phyloP scores from a whole-genome alignment of 306 rosid species.

The Cucumis sativus region DNA sequence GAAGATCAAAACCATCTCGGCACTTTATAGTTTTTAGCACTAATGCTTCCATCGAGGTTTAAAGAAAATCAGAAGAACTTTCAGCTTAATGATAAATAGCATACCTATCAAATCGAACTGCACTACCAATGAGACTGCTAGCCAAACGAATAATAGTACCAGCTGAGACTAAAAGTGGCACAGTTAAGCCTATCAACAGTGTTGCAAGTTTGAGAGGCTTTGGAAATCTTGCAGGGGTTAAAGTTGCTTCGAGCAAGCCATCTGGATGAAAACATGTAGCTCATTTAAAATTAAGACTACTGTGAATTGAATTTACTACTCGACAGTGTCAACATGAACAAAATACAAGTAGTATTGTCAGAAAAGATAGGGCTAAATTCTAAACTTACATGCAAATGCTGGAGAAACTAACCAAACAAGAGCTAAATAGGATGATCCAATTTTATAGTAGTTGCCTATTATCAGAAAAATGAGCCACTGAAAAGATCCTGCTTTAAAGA shows the following conservation, averaged over 20 bases:
- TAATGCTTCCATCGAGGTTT: not conserved
- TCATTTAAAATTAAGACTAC: constrained; percentile 2
- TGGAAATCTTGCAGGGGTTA: constrained; percentile 64
- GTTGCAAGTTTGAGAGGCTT: constrained; percentile 88
- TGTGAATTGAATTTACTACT: not conserved
- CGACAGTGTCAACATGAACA: not conserved
- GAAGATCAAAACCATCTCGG: not conserved
- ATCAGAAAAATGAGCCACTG: constrained; percentile 84
- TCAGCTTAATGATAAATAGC: not conserved
- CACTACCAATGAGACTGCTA: constrained; percentile 46
- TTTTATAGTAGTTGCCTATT: constrained; percentile 64
- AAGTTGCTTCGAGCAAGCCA: constrained; percentile 93
- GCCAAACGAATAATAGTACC: constrained; percentile 58
- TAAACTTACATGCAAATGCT: constrained; percentile 68
- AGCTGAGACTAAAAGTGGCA: constrained; percentile 62
- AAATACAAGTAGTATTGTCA: not conserved
- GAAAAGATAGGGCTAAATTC: not conserved
- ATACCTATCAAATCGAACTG: constrained; percentile 89
- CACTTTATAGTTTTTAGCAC: not conserved
- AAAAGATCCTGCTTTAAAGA: constrained; percentile 82
- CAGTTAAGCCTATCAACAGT: constrained; percentile 54
- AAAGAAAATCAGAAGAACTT: not conserved
- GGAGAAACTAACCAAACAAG: constrained; percentile 93
- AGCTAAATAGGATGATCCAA: constrained; percentile 86
- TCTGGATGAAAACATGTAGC: constrained; percentile 31